These are phyloP conservation scores for Ganoderma lingzhi DNA, from an alignment of 1,284 basidiomycete genomes.

Conservation along the genomic window DNA sequence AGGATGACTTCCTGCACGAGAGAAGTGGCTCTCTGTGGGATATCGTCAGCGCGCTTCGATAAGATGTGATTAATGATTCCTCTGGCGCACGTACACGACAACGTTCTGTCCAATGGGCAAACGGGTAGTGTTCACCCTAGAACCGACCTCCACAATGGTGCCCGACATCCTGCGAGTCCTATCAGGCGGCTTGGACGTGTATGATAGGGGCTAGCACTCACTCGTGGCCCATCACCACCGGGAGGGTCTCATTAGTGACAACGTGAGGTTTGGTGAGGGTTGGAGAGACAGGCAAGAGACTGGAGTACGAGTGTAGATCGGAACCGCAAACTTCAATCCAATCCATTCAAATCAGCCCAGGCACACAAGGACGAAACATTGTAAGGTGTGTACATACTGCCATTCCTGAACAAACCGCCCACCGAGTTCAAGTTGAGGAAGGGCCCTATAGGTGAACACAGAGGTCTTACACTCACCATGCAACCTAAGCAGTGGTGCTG, in stretches of 20 bases:
- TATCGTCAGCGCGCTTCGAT: conserved; percentile 2
- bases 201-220: conserved; percentile 19
- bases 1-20: conserved; percentile 35
- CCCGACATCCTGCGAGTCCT: conserved; percentile 40
- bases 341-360: not conserved
- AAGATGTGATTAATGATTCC: too few relatives aligned
- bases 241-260: conserved; percentile 40
- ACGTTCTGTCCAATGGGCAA: conserved; percentile 41
- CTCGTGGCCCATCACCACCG: conserved; percentile 45
- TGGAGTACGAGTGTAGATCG: conserved; percentile 41
- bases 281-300: conserved; percentile 32
- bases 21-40: conserved; percentile 41
- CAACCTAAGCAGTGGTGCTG: conserved; percentile 12
- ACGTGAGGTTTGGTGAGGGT: conserved; percentile 36
- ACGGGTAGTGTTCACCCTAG: conserved; percentile 34
- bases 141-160: conserved; percentile 40
- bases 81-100: conserved; percentile 38
- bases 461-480: conserved; percentile 22
- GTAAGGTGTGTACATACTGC: conserved; percentile 9
- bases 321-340: conserved; percentile 32
- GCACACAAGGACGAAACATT: not conserved
- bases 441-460: not conserved
- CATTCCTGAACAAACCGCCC: conserved; percentile 10
- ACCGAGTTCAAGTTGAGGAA: not conserved
- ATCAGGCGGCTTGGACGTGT: not conserved